Conservation (phyloP, 805 yeast genomes). For the Blastobotrys robertii region DNA sequence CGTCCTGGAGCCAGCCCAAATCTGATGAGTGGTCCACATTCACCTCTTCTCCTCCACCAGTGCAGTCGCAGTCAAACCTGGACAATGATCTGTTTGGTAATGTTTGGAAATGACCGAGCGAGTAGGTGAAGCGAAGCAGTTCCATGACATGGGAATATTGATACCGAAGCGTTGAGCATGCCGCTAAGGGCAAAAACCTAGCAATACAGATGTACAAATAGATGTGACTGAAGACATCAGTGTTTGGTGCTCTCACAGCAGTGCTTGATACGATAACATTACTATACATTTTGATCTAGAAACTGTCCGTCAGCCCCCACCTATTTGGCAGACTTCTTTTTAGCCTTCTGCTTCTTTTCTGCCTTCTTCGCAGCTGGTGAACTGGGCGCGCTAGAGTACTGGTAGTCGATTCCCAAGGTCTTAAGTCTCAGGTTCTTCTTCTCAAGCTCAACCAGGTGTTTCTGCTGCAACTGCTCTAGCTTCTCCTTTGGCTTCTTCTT, state of each 20-base stretch:
- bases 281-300: background rate
- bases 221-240: too few relatives aligned
- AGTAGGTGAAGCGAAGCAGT: too few relatives aligned
- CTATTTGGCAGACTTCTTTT: constrained; percentile 6
- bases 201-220: background rate
- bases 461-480: constrained; percentile 45
- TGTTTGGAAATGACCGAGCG: constrained; percentile 30
- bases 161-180: background rate
- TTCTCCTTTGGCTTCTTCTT: constrained; percentile 45
- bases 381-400: constrained; percentile 6
- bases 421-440: constrained; percentile 42
- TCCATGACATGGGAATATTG: background rate
- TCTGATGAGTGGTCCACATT: constrained; percentile 17
- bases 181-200: background rate
- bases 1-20: background rate
- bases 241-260: too few relatives aligned
- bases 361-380: constrained; percentile 8
- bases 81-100: constrained; percentile 29
- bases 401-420: constrained; percentile 49
- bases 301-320: background rate
- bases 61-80: constrained; percentile 13
- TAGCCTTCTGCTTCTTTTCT: constrained; percentile 5
- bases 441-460: constrained; percentile 34
- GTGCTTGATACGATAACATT: constrained; percentile 2
- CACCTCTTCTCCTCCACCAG: constrained; percentile 16